Percentiles rank a stretch among this genome's conserved stretches.
Conservation (phyloP, 2,329 filamentous ascomycete genomes). For the Sporothrix schenckii region DNA sequence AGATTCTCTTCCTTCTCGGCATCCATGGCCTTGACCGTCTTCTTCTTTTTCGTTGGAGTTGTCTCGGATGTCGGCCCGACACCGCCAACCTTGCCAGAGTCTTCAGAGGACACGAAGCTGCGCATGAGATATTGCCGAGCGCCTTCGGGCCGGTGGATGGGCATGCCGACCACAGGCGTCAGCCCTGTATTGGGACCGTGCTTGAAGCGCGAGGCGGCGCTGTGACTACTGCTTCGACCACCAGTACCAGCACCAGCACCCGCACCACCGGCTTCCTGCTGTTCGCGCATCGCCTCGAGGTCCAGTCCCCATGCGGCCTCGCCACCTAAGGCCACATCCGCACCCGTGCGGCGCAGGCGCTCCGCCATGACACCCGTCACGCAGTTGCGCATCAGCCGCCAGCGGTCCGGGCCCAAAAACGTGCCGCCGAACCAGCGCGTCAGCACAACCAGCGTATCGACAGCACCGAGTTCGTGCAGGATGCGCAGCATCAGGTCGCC, state of each 20-base stretch:
- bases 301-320: constrained; percentile 66
- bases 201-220: constrained; percentile 31
- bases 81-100: constrained; percentile 20
- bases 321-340: constrained; percentile 48
- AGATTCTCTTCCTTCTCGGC: constrained; percentile 71
- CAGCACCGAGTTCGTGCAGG: constrained; percentile 55
- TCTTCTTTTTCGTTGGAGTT: constrained; percentile 52
- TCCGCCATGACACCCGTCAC: constrained; percentile 59
- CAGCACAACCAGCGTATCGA: constrained; percentile 60
- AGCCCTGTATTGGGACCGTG: constrained; percentile 39
- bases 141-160: constrained; percentile 73
- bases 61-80: constrained; percentile 30
- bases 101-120: constrained; percentile 57
- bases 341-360: constrained; percentile 50
- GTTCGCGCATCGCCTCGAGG: constrained; percentile 54
- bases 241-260: background rate
- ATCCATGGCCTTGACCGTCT: constrained; percentile 54
- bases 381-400: constrained; percentile 63
- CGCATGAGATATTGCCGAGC: constrained; percentile 63
- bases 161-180: constrained; percentile 57
- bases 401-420: constrained; percentile 64
- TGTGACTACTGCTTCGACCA: constrained; percentile 4
- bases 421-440: constrained; percentile 65
- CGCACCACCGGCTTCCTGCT: constrained; percentile 32
- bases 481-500: constrained; percentile 60